These are phyloP conservation scores for Trypanosoma melophagium DNA, from an alignment of 208 protist species.

Conservation along the genomic window DNA sequence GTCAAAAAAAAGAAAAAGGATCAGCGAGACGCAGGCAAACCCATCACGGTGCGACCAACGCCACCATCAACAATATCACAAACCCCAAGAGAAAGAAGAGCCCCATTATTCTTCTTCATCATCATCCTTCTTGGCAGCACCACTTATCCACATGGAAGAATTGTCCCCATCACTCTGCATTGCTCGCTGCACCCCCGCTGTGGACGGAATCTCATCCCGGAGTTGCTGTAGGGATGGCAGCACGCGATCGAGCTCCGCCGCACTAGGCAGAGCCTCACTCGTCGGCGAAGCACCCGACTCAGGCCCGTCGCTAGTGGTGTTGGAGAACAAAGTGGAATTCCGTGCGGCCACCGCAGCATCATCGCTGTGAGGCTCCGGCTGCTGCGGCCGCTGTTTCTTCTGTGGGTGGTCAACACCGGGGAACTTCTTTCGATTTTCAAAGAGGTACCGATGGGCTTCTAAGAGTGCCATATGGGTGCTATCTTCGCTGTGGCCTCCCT, in stretches of 20 bases:
- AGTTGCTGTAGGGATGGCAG: constrained; percentile 62
- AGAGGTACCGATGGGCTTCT: no score
- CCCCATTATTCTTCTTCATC: not conserved
- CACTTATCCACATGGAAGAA: not conserved
- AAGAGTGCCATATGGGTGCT: no score
- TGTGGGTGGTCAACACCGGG: not conserved
- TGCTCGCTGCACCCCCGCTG: constrained; percentile 7
- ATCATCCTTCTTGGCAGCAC: not conserved
- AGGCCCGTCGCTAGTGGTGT: not conserved
- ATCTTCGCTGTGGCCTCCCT: no score
- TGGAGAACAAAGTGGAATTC: not conserved
- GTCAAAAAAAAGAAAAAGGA: not conserved
- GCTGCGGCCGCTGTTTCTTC: no score
- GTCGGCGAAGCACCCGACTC: no score
- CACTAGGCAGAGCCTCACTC: constrained; percentile 1
- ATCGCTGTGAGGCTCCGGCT: constrained; percentile 19
- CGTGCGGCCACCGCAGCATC: constrained; percentile 13
- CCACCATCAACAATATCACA: not conserved
- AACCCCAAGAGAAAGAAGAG: no score
- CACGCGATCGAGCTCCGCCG: constrained; percentile 30
- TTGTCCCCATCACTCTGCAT: not conserved
- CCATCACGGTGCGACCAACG: not conserved
- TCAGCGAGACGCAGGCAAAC: not conserved
- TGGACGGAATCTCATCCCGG: constrained; percentile 62
- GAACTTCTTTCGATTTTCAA: not conserved